Base-by-base conservation (phyloP, 169 alveolate genomes). In the Haemoproteus tartakovskyi region DNA sequence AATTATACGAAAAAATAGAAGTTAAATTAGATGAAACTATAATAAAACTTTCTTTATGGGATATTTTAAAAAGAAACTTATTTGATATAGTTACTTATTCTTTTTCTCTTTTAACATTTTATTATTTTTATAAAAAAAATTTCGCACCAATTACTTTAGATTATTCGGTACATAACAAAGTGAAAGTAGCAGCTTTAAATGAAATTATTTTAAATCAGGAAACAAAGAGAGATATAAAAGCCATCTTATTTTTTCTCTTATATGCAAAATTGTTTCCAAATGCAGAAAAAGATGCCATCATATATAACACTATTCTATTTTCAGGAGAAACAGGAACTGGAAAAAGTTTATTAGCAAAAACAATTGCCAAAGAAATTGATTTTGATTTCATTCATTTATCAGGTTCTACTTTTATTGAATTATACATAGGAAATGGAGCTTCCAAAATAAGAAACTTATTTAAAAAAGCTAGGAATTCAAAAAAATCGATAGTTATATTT, bases 391-490 rank as follows among this genome's bases (percentile, higher is more conserved):
- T 70, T 6, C 84, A 70, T 24, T 9, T 70, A 21, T 70, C 84
- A 0, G 84, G 84, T 11, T 70, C 84, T 0, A 43, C 62, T 1
- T 70, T 70, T 48, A 70, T 70, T 2, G 84, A 70, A 16, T 24
- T 70, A 37, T 70, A 70, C 29, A 70, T 70, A 18, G 84, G 84
- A 3, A 70, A 57, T 37, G 84, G 84, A 22, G 84, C 84, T 2
- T 70, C 78, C 0, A 70, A 70, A 56, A 29, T 70, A 2, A 47
- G 84, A 22, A 43, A 19, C 21, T 38, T 56, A 45, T 70, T 70
- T 50, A 70, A 56, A 24, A 54, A 12, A 6, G 84, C 84, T 2
- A 56, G 57, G 57, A 59, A 60, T 12, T 56, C 29, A 16, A 56
- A 43, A 21, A 70, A 47, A 29, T 21, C 78, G 0, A 47, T 70